A percentile compares a stretch with the other conserved stretches of the same genome.
phyloP scores from a whole-genome alignment of 1,284 basidiomycete species.

The Leccinum angustisporum region DNA sequence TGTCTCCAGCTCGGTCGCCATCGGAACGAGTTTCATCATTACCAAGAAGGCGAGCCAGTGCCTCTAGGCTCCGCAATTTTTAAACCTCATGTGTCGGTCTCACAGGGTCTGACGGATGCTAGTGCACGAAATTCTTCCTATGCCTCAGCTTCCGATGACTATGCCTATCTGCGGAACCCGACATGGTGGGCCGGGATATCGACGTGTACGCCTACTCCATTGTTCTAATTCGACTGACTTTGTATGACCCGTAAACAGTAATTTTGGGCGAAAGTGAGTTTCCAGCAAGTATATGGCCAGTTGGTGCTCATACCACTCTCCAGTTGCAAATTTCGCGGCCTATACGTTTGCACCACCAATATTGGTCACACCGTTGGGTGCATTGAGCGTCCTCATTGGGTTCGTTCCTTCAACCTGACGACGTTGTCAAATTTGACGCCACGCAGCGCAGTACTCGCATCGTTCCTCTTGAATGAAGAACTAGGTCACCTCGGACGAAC shows the following conservation, averaged over 20 bases:
- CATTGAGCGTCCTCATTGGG: constrained; percentile 97
- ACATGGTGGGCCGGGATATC: constrained; percentile 99
- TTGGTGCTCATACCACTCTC: constrained; percentile 6
- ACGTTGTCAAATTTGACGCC: constrained; percentile 14
- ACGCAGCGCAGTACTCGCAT: constrained; percentile 85
- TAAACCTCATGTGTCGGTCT: constrained; percentile 13
- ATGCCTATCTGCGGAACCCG: constrained; percentile 87
- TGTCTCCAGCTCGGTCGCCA: constrained; percentile 78
- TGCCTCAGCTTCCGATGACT: constrained; percentile 70
- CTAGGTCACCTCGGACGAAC: constrained; percentile 91
- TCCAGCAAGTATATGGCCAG: background rate
- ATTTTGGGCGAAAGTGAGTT: constrained; percentile 81
- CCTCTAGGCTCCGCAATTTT: constrained; percentile 2
- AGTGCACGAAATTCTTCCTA: constrained; percentile 54
- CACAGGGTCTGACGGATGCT: constrained; percentile 82
- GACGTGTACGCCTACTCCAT: constrained; percentile 65
- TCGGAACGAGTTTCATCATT: constrained; percentile 93
- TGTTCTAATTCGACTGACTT: constrained; percentile 3
- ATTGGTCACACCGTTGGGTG: constrained; percentile 93
- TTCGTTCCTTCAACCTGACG: constrained; percentile 39
- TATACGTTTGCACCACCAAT: constrained; percentile 98
- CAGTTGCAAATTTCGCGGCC: constrained; percentile 98
- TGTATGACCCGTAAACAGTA: constrained; percentile 50
- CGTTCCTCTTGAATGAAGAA: constrained; percentile 91
- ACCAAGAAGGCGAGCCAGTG: constrained; percentile 87